Evolutionary conservation across 169 alveolate genomes (phyloP).

Genomic region (Amoebophrya sp.): DNA sequence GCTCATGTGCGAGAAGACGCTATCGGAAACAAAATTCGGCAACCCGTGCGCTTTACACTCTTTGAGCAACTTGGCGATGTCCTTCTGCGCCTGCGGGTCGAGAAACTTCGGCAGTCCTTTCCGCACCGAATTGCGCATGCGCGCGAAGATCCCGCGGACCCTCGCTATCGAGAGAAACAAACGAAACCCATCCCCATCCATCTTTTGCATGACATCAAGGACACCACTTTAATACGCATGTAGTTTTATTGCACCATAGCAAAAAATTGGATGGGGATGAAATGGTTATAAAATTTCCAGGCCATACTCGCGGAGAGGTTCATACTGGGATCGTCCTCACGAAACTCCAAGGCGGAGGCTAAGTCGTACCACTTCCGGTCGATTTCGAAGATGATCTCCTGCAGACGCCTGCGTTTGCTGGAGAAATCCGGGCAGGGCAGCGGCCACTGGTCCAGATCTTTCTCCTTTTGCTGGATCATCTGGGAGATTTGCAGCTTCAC

Average conservation of each 20-base stretch:
- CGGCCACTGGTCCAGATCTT: background rate
- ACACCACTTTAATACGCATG: too few species aligned
- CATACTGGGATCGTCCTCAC: background rate
- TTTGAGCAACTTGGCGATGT: background rate
- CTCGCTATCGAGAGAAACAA: too few species aligned
- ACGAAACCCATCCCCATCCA: too few species aligned
- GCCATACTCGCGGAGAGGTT: background rate
- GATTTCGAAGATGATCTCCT: background rate
- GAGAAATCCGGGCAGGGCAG: background rate
- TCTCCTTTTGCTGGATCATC: background rate
- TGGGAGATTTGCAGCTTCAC: background rate
- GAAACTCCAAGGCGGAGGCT: background rate
- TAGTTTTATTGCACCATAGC: too few species aligned
- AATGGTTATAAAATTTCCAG: background rate
- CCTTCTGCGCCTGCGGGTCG: background rate
- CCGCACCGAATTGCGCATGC: background rate
- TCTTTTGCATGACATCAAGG: too few species aligned
- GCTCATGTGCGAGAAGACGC: background rate
- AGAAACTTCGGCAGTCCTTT: background rate
- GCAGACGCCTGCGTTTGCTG: background rate
- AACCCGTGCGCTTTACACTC: background rate
- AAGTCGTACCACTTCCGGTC: conserved; percentile 10
- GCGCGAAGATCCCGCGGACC: background rate
- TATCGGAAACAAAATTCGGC: background rate
- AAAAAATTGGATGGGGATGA: too few species aligned